phyloP scores from a whole-genome alignment of 208 protist species.

The Angomonas deanei region DNA sequence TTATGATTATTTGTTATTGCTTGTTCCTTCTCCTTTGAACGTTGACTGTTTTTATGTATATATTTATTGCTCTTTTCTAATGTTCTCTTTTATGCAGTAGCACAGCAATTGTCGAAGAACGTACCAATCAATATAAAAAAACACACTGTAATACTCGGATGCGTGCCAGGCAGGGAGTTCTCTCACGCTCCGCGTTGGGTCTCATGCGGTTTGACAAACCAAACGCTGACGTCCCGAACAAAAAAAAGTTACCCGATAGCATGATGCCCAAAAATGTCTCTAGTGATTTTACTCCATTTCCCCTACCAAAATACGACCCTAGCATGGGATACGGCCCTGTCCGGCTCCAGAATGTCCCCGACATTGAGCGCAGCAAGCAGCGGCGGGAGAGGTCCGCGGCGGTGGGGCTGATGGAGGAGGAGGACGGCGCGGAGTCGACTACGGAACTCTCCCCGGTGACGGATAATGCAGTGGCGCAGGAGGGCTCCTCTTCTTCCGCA shows the following conservation, averaged over 20 bases:
- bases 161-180: not conserved
- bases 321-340: slow-evolving; percentile 74
- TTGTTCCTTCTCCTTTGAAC: not conserved
- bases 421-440: not conserved
- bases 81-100: slow-evolving; percentile 6
- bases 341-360: slow-evolving; percentile 68
- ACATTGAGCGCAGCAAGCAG: slow-evolving; percentile 45
- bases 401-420: not conserved
- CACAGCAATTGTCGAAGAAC: not conserved
- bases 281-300: slow-evolving; percentile 75
- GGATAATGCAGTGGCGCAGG: not conserved
- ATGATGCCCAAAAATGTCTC: slow-evolving; percentile 65
- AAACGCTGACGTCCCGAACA: not conserved
- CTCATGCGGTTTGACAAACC: slow-evolving; percentile 40
- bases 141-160: not conserved
- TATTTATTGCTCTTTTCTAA: slow-evolving; percentile 8
- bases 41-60: slow-evolving; percentile 1
- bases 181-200: slow-evolving; percentile 4
- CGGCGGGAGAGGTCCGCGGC: slow-evolving; percentile 15
- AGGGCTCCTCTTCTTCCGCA: not conserved
- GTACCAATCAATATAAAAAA: too few species aligned
- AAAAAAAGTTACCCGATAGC: slow-evolving; percentile 31
- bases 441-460: not conserved
- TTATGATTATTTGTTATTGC: slow-evolving; percentile 6
- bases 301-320: slow-evolving; percentile 76